A percentile compares a stretch with the other conserved stretches of the same genome.
These are phyloP conservation scores for Ceratobasidium sp. DNA, from an alignment of 1,284 basidiomycete genomes.

Conservation along the genomic window DNA sequence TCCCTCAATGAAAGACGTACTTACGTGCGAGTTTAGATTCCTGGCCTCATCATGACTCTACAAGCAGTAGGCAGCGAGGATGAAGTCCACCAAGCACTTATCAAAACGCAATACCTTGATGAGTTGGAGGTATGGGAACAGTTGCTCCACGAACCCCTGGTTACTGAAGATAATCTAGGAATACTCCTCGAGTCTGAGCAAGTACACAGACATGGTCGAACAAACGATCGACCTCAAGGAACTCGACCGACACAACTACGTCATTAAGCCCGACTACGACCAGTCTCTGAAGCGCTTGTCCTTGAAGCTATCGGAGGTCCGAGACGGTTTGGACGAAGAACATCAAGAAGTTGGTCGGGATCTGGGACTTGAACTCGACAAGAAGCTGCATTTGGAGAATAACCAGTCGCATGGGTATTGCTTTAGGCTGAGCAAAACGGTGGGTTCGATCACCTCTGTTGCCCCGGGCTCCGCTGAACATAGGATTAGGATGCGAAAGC, in stretches of 20 bases:
- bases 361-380: constrained; percentile 89
- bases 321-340: constrained; percentile 88
- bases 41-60: constrained; percentile 77
- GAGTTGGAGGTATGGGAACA: constrained; percentile 68
- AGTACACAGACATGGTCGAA: constrained; percentile 95
- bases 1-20: background rate
- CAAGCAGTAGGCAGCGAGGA: constrained; percentile 66
- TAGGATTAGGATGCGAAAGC: constrained; percentile 80
- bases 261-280: constrained; percentile 95
- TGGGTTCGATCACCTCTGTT: constrained; percentile 55
- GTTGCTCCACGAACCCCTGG: constrained; percentile 5
- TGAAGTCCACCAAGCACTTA: constrained; percentile 65
- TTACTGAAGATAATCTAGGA: constrained; percentile 63
- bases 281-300: constrained; percentile 79
- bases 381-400: constrained; percentile 97
- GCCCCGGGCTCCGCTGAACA: background rate
- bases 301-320: constrained; percentile 73
- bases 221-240: constrained; percentile 94
- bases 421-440: constrained; percentile 92
- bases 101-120: constrained; percentile 76
- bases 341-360: constrained; percentile 81
- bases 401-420: constrained; percentile 93
- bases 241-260: constrained; percentile 86
- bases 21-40: constrained; percentile 65
- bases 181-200: constrained; percentile 72